Base-by-base conservation (phyloP, 2,329 filamentous ascomycete species). In the Alternaria hordeiaustralica region DNA sequence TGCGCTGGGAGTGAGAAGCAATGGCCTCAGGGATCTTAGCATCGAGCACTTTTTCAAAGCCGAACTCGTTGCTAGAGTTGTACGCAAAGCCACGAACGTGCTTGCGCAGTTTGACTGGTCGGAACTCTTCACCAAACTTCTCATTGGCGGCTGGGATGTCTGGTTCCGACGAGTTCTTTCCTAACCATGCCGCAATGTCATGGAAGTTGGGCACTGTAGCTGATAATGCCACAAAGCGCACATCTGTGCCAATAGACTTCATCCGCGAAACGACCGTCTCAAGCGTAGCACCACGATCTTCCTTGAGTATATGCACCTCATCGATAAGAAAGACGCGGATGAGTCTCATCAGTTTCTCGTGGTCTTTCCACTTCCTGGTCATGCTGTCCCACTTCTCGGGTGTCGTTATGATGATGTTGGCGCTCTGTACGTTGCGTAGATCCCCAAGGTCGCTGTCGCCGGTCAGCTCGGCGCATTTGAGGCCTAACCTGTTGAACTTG, bases 351-450 rank as follows among this genome's bases (percentile, higher is more conserved):
- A 96, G 82, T 67, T 86, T 91, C 56, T 86, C 86, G 71, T 96
- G 91, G 70, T 96, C 93, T 70, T 90, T 89, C 93, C 93, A 96
- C 74, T 93, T 94, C 18, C 93, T 86, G 0, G 93, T 96, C 77
- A 96, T 90, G 63, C 92, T 95, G 75, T 97, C 93, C 93, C 93
- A 96, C 74, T 96, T 96, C 79, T 97, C 93, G 0, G 93, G 93
- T 0, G 93, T 97, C 0, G 93, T 96, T 65, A 96, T 86, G 68
- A 97, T 95, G 66, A 97, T 92, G 50, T 89, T 90, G 4, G 92
- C 92, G 69, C 85, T 88, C 64, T 93, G 89, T 6, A 95, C 90
- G 58, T 86, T 87, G 21, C 84, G 84, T 63, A 94, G 84, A 68
- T 94, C 89, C 6, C 82, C 80, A 55, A 86, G 83, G 41, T 92